Evolutionary conservation across 345 rosid species (phyloP).

Genomic region (Aethionema arabicum): DNA sequence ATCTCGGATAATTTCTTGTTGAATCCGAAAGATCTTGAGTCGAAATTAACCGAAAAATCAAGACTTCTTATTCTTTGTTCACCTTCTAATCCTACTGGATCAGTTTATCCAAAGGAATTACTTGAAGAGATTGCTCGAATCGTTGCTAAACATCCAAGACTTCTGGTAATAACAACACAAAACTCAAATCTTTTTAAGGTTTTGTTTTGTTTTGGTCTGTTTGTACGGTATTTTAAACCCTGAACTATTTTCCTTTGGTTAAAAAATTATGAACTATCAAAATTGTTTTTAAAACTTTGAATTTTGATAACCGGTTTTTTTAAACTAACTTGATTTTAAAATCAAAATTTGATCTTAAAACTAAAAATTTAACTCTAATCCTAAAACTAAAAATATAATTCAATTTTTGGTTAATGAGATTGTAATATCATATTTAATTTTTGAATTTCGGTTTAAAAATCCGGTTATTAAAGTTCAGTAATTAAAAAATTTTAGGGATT

Average conservation of each 20-base stretch:
- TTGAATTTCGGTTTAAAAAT: too few relatives aligned
- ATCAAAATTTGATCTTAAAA: too few relatives aligned
- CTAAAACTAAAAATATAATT: too few relatives aligned
- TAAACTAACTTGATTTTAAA: too few relatives aligned
- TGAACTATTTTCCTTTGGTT: neutral
- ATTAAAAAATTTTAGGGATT: too few relatives aligned
- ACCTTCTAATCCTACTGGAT: conserved; percentile 97
- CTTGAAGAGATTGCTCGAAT: conserved; percentile 87
- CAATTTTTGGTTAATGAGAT: too few relatives aligned
- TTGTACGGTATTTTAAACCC: too few relatives aligned
- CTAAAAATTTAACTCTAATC: too few relatives aligned
- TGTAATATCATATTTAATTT: too few relatives aligned
- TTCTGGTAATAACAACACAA: conserved; percentile 54
- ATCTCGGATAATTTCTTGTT: conserved; percentile 81
- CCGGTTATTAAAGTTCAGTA: too few relatives aligned
- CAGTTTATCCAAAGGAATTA: conserved; percentile 86
- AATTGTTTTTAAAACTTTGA: too few relatives aligned
- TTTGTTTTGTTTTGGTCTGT: neutral
- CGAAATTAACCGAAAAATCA: conserved; percentile 72
- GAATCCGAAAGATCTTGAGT: conserved; percentile 81
- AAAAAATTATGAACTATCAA: neutral
- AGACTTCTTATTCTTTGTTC: conserved; percentile 89
- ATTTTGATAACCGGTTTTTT: too few relatives aligned
- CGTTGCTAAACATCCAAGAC: conserved; percentile 92
- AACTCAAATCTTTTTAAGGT: conserved; percentile 5